Evolutionary conservation across 176 grass and related monocot genomes (phyloP), one percentile per base, ranked within the genome.

Genomic region (Tuctoria greenei): DNA sequence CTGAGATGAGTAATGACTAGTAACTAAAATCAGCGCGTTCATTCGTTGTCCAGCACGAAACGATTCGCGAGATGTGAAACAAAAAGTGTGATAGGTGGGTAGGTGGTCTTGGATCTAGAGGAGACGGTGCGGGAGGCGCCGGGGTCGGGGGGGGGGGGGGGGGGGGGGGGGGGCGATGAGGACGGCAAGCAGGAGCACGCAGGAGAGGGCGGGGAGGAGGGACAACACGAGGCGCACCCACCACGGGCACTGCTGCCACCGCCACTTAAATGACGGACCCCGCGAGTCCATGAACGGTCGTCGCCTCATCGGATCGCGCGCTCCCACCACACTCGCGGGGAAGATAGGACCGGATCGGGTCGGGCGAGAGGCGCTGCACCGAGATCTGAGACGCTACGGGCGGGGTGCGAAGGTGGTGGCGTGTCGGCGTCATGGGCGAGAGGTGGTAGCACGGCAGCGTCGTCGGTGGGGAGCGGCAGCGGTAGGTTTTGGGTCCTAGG

Each of bases 211-310:
- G 46, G 91, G 71, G 69, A 82, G 74, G 74, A 79, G 61, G 27
- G 84, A 84, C 26, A 90, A 76, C 42, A 18, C 59, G 60, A 86
- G 76, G 78, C 77, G 73, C 50, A 82, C 67, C 85, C 87, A 99
- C 67, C 71, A 80, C 72, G 84, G 76, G 7, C 80, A 55, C 67
- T 86, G 87, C 86, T 84, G 85, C 95, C 95, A 95, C n/a, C 88
- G 84, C 39, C 89, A 81, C 51, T 83, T 78, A 50, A 85, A 69
- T 21, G 91, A 87, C 28, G 84, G 64, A 35, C 95, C 89, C 60
- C 91, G 81, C 70, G 82, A 77, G 77, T 90, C 87, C 68, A 90
- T 72, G 45, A 92, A 90, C 15, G 91, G 73, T 45, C 95, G 91
- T 65, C 89, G 81, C 70, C 87, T 77, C 74, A 86, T 67, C 58